phyloP scores from a whole-genome alignment of 2,329 filamentous ascomycete species.

The Ploettnerulaceae sp. region DNA sequence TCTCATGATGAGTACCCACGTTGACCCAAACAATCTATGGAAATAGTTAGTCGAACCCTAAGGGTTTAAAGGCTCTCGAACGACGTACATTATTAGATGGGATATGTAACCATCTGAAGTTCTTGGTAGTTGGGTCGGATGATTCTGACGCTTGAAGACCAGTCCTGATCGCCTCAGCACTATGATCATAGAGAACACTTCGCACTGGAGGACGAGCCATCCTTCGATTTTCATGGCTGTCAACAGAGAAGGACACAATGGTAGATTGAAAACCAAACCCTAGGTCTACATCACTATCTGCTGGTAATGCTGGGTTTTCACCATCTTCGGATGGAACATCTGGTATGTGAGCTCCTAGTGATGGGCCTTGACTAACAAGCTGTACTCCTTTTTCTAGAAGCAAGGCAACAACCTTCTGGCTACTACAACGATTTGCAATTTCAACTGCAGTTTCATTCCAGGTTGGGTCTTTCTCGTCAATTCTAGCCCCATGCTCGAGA shows the following conservation, averaged over 20 bases:
- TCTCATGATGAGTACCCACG: background rate
- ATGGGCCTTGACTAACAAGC: background rate
- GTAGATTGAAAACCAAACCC: slow-evolving; percentile 1
- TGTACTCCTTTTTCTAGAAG: background rate
- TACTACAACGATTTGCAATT: background rate
- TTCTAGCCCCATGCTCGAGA: background rate
- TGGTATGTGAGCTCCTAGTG: background rate
- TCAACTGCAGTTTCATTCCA: background rate
- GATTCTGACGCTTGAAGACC: background rate
- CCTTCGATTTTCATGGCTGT: background rate
- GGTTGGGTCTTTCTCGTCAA: background rate
- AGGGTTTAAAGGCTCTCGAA: no score
- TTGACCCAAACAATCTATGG: background rate
- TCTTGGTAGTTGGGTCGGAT: background rate
- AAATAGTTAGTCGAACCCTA: no score
- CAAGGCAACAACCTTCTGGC: background rate
- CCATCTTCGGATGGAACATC: background rate
- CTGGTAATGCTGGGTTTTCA: background rate
- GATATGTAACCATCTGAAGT: slow-evolving; percentile 1
- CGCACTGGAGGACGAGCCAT: background rate
- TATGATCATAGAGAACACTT: background rate
- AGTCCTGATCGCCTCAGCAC: background rate
- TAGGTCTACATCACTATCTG: background rate
- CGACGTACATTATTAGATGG: background rate
- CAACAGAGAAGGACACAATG: background rate